A percentile compares a stretch with the other conserved stretches of the same genome.
Conservation (phyloP, 1,284 basidiomycete genomes). For the Austroboletus niveus region DNA sequence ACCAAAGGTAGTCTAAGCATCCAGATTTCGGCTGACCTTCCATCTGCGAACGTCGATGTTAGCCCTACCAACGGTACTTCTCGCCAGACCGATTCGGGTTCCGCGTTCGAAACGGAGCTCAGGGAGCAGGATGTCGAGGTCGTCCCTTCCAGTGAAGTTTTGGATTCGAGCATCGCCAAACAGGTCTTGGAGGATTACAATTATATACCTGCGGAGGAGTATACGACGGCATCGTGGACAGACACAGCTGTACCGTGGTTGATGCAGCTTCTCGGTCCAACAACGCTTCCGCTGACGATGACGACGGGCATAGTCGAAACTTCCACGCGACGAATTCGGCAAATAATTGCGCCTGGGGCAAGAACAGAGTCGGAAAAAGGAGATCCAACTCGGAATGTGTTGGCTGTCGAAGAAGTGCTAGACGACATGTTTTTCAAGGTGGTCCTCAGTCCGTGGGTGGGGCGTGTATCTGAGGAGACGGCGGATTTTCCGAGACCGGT, state of each 20-base stretch:
- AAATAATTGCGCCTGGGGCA: conserved; percentile 31
- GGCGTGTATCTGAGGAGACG: conserved; percentile 16
- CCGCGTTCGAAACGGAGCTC: conserved; percentile 28
- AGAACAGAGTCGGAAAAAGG: conserved; percentile 17
- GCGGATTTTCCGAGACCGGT: conserved; percentile 20
- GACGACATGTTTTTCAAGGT: conserved; percentile 19
- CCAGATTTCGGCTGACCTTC: conserved; percentile 14
- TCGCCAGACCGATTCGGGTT: background rate
- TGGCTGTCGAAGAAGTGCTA: conserved; percentile 24
- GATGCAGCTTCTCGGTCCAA: conserved; percentile 44
- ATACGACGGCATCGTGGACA: conserved; percentile 32
- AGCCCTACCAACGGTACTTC: background rate
- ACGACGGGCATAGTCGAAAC: conserved; percentile 47
- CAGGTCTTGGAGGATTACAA: conserved; percentile 31
- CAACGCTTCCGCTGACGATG: conserved; percentile 45
- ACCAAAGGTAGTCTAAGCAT: conserved; percentile 17
- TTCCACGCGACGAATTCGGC: conserved; percentile 44
- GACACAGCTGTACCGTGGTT: conserved; percentile 28
- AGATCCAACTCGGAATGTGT: conserved; percentile 13
- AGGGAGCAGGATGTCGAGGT: conserved; percentile 21
- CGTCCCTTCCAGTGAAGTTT: conserved; percentile 26
- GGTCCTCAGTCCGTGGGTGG: conserved; percentile 31
- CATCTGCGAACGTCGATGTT: background rate
- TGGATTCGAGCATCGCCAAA: conserved; percentile 31
- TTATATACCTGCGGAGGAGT: conserved; percentile 18